Base-by-base conservation (phyloP, 257 asterid genomes). In the Ilex aquifolium region DNA sequence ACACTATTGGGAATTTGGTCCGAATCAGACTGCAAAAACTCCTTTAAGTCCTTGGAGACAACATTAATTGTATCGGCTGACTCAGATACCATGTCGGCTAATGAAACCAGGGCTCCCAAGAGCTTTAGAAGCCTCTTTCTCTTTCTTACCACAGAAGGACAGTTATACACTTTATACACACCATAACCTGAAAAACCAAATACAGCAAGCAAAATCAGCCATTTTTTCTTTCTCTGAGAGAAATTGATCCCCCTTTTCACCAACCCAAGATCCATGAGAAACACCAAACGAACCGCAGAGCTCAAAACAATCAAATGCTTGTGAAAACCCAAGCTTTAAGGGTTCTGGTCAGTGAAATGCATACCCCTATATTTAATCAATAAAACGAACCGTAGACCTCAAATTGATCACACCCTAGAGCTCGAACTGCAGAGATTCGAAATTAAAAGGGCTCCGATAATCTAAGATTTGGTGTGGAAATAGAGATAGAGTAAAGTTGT, bases 1-100 rank as follows among this genome's bases (percentile, higher is more conserved):
- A 93, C 74, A 74, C 95, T 90, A 42, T 67, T 85, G 1, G 99
- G 99, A 12, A 93, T 84, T 71, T 93, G 95, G 70, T 87, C 92
- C 2, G 95, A 70, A 72, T 90, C 86, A 59, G 99, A 82, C 71
- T 71, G 72, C 32, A 93, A 65, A 72, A 93, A 93, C 79, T 84
- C 92, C 81, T 87, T 93, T 65, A 93, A 75, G 81, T 93, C 99
- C 82, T 77, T 84, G 2, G 96, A 80, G 57, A 93, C 82, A 31
- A 85, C 64, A 7, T 79, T 67, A 59, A 90, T 31, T 1, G 91
- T 79, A 69, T 87, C 95, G 4, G 99, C 84, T 0, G 97, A 93
- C 66, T 85, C 95, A 54, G 90, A 79, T 8, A 76, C 83, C 83
- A 84, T 68, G 57, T 93, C 97, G 65, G 92, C 90, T 65, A 90